Evolutionary conservation across 345 rosid genomes (phyloP).

Genomic region (Acer campestre): DNA sequence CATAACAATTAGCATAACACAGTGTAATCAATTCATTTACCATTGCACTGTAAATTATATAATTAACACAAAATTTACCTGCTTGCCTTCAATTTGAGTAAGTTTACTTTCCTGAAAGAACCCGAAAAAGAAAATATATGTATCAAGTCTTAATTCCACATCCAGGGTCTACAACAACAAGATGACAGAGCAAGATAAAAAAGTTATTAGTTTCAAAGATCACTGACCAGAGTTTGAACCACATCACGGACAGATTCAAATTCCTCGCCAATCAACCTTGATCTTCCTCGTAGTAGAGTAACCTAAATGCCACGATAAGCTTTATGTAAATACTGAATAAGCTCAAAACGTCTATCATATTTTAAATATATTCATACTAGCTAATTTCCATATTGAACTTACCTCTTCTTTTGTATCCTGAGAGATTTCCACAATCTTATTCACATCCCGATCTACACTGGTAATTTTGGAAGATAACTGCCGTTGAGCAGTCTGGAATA

Average conservation of each 20-base stretch:
- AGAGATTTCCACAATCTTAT: conserved; percentile 54
- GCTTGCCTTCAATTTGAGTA: conserved; percentile 61
- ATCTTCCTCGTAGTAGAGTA: conserved; percentile 47
- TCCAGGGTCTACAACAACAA: conserved; percentile 1
- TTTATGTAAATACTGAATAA: conserved; percentile 21
- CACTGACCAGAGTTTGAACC: conserved; percentile 74
- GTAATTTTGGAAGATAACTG: conserved; percentile 63
- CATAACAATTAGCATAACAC: conserved; percentile 19
- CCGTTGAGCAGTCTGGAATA: conserved; percentile 61
- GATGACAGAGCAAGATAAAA: conserved; percentile 1
- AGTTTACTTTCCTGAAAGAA: conserved; percentile 59
- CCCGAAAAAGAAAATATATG: background rate
- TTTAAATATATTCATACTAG: background rate
- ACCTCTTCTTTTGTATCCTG: conserved; percentile 68
- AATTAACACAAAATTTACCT: conserved; percentile 44
- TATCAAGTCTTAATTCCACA: background rate
- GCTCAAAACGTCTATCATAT: conserved; percentile 13
- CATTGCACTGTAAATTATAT: background rate
- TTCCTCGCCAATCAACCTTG: conserved; percentile 45
- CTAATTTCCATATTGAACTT: conserved; percentile 24
- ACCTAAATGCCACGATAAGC: conserved; percentile 41
- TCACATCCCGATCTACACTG: conserved; percentile 50
- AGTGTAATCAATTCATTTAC: background rate
- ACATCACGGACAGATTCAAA: conserved; percentile 60
- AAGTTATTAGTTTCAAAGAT: conserved; percentile 16